Conservation (phyloP, 116 monocot genomes). For the Dioscorea cayenensis region DNA sequence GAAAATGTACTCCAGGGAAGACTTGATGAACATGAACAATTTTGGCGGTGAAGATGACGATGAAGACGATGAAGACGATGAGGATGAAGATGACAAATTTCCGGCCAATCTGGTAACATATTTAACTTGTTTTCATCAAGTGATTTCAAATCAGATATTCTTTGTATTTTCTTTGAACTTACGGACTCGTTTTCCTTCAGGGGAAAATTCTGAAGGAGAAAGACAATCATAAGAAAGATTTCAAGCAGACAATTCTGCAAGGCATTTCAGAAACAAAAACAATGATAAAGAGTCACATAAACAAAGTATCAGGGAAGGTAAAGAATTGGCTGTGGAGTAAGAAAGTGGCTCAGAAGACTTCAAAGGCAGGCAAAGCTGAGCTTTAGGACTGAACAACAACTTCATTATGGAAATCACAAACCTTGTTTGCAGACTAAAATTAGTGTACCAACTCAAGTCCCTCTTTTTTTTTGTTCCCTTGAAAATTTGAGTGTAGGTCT, state of each 20-base stretch:
- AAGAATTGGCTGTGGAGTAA: slow-evolving; percentile 53
- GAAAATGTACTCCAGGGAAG: slow-evolving; percentile 98
- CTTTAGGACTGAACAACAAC: slow-evolving; percentile 18
- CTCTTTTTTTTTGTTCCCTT: no score
- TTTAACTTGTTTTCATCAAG: neutral
- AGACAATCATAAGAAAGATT: slow-evolving; percentile 37
- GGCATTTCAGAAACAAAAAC: slow-evolving; percentile 27
- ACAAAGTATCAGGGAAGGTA: slow-evolving; percentile 22
- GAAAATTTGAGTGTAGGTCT: no score
- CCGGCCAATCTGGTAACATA: slow-evolving; percentile 64
- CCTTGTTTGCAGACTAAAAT: neutral
- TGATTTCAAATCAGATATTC: neutral
- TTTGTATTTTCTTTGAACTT: neutral
- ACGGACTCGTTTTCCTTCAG: slow-evolving; percentile 19
- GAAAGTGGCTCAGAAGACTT: slow-evolving; percentile 14
- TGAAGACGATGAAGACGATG: slow-evolving; percentile 65
- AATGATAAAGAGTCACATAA: slow-evolving; percentile 24
- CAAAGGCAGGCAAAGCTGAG: slow-evolving; percentile 31
- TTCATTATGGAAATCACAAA: neutral
- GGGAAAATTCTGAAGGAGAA: slow-evolving; percentile 66
- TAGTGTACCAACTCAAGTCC: no score
- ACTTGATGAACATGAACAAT: slow-evolving; percentile 68
- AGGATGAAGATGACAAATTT: slow-evolving; percentile 71
- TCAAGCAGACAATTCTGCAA: slow-evolving; percentile 55
- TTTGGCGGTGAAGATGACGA: slow-evolving; percentile 51